Percentiles rank a stretch among this genome's conserved stretches.
Evolutionary conservation across 768 basidiomycete species (phyloP).

Genomic region (Russula compacta): DNA sequence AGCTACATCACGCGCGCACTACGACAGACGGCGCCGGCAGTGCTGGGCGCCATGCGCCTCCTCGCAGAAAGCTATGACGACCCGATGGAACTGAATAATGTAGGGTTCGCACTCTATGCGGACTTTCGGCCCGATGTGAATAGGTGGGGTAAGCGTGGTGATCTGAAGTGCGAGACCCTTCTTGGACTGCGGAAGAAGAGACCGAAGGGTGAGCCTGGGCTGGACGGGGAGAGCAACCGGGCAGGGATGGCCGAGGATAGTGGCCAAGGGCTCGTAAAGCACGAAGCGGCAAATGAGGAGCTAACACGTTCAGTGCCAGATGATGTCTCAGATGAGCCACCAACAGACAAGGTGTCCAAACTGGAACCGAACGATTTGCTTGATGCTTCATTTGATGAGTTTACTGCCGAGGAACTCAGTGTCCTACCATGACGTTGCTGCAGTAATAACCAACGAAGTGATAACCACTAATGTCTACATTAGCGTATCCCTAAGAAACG

Average conservation of each 20-base stretch:
- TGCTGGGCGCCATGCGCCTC: slow-evolving; percentile 69
- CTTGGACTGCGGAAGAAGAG: slow-evolving; percentile 40
- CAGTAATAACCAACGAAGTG: not conserved
- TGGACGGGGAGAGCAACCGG: not conserved
- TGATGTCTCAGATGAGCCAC: not conserved
- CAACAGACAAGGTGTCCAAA: not conserved
- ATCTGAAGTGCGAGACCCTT: slow-evolving; percentile 62
- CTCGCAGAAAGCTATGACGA: slow-evolving; percentile 49
- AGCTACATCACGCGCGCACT: slow-evolving; percentile 76
- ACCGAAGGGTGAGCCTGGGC: not conserved
- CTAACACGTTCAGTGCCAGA: not conserved
- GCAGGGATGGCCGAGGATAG: not conserved
- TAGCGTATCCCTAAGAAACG: slow-evolving; percentile 15
- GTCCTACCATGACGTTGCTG: slow-evolving; percentile 5
- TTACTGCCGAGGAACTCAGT: slow-evolving; percentile 29
- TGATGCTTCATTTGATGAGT: slow-evolving; percentile 40
- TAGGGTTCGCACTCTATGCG: slow-evolving; percentile 73
- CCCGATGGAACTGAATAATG: slow-evolving; percentile 47
- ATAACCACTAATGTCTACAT: slow-evolving; percentile 12
- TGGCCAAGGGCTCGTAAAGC: not conserved
- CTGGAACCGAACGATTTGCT: slow-evolving; percentile 18
- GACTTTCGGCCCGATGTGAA: slow-evolving; percentile 78
- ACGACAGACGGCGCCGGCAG: slow-evolving; percentile 65
- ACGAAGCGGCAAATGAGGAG: not conserved
- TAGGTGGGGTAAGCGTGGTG: slow-evolving; percentile 78